Evolutionary conservation across 2,329 filamentous ascomycete species (phyloP), one percentile per base, ranked within the genome.

Genomic region (Pseudogymnoascus sp.): DNA sequence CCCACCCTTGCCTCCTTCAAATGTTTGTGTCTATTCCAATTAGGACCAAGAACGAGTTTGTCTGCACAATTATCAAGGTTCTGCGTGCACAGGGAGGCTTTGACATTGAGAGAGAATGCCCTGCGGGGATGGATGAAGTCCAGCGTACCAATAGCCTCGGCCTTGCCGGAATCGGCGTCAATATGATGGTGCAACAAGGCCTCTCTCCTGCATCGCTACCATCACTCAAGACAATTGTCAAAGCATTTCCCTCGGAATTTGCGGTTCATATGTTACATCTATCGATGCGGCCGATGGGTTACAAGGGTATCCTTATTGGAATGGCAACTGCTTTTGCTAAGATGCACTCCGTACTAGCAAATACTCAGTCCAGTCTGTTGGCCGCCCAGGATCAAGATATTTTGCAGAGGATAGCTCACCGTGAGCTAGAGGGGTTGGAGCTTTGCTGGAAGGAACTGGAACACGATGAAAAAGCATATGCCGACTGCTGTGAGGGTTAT

Each of bases 21-120:
- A 65, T 65, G 10, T 70, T 76, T 15, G 68, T 77, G 2, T 71
- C 72, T 4, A 70, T 75, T 40, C 75, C 76, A 3, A 70, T 71
- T 7, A 74, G 72, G 62, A 74, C 74, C 4, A 70, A 73, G 6
- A 72, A 69, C 31, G 57, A 44, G 0, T 70, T 73, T 28, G 73
- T 68, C 17, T 76, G 74, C 64, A 68, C 73, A 11, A 67, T 78
- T 9, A 64, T 79, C 35, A 72, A 72, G 26, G 68, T 78, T 23
- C 67, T 80, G 9, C 74, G 77, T 9, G 73, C 76, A 10, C 74
- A 79, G 63, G 70, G 70, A 50, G 76, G 76, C 4, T 78, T 79
- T 50, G 69, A 66, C 7, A 66, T 69, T n/a, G 75, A 77, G 64
- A 70, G 71, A 1, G 65, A 69, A 17, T 70, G 72, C 3, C 74